Evolutionary conservation across 2,329 filamentous ascomycete genomes (phyloP).

Genomic region (Tolypocladium amazonense): DNA sequence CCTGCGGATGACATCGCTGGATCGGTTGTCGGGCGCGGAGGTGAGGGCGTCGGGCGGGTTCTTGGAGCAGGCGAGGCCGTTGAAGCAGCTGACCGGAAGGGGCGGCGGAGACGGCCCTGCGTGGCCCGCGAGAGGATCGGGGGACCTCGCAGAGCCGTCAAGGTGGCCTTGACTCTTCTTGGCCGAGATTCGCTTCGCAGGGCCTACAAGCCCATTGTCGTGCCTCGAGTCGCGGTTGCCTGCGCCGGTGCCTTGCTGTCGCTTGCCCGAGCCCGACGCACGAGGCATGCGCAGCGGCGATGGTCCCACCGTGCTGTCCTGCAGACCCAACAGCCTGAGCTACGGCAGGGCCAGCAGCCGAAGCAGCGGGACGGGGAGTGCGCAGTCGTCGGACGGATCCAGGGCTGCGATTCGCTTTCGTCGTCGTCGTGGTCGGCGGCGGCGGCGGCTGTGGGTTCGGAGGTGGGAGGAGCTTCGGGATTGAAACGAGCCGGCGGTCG

Average conservation of each 20-base stretch:
- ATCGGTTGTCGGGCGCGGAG: constrained; percentile 24
- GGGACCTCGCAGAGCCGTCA: constrained; percentile 26
- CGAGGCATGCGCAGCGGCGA: constrained; percentile 47
- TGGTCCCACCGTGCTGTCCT: constrained; percentile 20
- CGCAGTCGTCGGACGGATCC: constrained; percentile 6
- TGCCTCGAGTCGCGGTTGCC: constrained; percentile 65
- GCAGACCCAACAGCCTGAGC: constrained; percentile 22
- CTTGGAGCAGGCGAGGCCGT: constrained; percentile 22
- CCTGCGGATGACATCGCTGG: constrained; percentile 31
- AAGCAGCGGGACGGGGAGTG: constrained; percentile 16
- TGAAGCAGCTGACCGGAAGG: constrained; percentile 13
- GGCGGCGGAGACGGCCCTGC: constrained; percentile 17
- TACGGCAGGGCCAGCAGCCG: constrained; percentile 21
- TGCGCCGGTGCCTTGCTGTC: constrained; percentile 48
- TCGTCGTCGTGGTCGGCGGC: not conserved
- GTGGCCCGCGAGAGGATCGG: constrained; percentile 19
- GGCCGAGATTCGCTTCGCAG: constrained; percentile 25
- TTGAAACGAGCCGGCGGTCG: not conserved
- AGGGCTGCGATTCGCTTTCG: constrained; percentile 4
- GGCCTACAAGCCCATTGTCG: constrained; percentile 76
- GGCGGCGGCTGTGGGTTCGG: not conserved
- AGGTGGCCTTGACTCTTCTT: constrained; percentile 36
- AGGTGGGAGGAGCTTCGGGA: not conserved
- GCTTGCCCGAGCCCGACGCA: constrained; percentile 46
- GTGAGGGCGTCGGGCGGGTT: constrained; percentile 8